Conservation (phyloP, 345 rosid species). For the Linum tenue region DNA sequence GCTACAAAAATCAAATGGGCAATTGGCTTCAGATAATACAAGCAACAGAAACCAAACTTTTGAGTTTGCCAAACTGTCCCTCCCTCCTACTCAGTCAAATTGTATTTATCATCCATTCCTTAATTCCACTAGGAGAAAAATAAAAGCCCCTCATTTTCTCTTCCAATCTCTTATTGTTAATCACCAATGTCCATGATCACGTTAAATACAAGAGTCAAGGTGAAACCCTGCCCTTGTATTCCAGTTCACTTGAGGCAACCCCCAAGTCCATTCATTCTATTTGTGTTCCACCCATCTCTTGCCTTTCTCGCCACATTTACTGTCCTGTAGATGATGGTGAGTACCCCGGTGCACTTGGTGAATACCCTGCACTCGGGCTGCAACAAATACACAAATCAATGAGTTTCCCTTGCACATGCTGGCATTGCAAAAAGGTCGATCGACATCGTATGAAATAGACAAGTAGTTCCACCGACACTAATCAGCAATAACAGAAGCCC, state of each 20-base stretch:
- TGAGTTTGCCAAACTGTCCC: too few species aligned
- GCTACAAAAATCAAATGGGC: too few species aligned
- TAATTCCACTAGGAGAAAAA: too few species aligned
- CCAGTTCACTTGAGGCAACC: conserved; percentile 11
- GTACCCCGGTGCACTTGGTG: conserved; percentile 67
- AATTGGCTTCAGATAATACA: too few species aligned
- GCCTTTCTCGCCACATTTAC: conserved; percentile 41
- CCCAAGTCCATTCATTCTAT: not conserved
- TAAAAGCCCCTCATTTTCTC: too few species aligned
- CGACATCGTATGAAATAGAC: not conserved
- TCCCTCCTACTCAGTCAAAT: too few species aligned
- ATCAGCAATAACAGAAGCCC: not conserved
- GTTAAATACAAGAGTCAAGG: not conserved
- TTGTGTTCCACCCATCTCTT: conserved; percentile 15
- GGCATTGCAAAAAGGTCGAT: too few species aligned
- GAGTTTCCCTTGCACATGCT: not conserved
- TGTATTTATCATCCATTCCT: too few species aligned
- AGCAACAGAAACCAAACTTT: too few species aligned
- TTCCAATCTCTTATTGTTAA: not conserved
- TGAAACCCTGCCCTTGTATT: conserved; percentile 7
- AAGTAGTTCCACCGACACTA: not conserved
- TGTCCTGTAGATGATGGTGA: conserved; percentile 79
- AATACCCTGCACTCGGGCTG: conserved; percentile 78
- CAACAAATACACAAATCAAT: conserved; percentile 1
- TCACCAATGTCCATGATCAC: not conserved